Conservation (phyloP, 2,329 filamentous ascomycete genomes). For the Drechslerella stenobrocha region DNA sequence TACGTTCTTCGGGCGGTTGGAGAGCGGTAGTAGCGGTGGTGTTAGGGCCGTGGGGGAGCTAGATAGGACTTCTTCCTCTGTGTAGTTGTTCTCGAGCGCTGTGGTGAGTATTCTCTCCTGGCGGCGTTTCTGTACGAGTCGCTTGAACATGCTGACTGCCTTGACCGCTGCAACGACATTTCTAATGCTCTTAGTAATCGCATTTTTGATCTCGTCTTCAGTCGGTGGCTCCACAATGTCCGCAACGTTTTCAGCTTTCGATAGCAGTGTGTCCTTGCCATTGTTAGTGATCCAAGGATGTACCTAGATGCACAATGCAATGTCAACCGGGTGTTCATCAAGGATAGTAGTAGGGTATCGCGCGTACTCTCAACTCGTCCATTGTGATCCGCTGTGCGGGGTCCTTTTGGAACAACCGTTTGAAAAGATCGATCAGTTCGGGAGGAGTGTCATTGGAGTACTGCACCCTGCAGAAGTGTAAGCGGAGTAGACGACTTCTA, state of each 20-base stretch:
- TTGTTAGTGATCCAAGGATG: slow-evolving; percentile 90
- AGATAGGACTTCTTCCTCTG: slow-evolving; percentile 27
- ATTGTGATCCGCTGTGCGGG: slow-evolving; percentile 81
- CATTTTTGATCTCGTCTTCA: slow-evolving; percentile 83
- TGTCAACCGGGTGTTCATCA: background rate
- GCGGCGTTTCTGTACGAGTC: slow-evolving; percentile 53
- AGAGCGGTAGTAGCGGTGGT: slow-evolving; percentile 23
- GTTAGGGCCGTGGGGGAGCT: slow-evolving; percentile 34
- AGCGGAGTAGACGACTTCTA: background rate
- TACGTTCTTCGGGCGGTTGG: slow-evolving; percentile 58
- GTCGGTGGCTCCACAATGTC: slow-evolving; percentile 80
- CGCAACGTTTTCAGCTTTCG: slow-evolving; percentile 81
- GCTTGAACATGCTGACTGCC: slow-evolving; percentile 86
- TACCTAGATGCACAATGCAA: slow-evolving; percentile 61
- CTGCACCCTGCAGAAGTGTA: slow-evolving; percentile 56
- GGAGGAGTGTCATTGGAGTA: slow-evolving; percentile 68
- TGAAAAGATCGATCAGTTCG: slow-evolving; percentile 74
- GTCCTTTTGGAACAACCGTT: slow-evolving; percentile 77
- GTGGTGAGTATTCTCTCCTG: slow-evolving; percentile 41
- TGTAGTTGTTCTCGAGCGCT: slow-evolving; percentile 12
- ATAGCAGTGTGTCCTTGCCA: slow-evolving; percentile 75
- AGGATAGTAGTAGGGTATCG: slow-evolving; percentile 54
- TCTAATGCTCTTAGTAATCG: slow-evolving; percentile 86
- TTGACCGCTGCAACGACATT: slow-evolving; percentile 85
- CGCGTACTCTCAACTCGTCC: slow-evolving; percentile 71